Conservation (phyloP, 495 filamentous ascomycete species). For the Chaetomium cochliodes region DNA sequence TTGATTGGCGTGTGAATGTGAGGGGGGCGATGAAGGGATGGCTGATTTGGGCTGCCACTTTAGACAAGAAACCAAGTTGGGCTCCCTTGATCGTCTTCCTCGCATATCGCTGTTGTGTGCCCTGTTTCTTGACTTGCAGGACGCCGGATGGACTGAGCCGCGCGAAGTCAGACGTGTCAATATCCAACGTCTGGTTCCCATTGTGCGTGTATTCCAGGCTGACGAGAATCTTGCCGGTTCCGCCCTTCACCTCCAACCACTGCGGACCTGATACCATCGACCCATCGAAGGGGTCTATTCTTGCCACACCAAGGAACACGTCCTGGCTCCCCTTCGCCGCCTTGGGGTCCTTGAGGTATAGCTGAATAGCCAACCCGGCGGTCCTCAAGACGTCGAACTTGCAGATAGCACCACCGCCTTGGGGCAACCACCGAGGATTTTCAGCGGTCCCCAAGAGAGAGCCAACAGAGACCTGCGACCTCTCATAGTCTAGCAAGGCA, state of each 20-base stretch:
- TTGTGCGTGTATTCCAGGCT: neutral
- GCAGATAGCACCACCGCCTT: neutral
- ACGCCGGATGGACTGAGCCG: neutral
- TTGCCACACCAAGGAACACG: neutral
- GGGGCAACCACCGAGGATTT: neutral
- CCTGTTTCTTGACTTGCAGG: neutral
- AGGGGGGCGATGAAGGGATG: conserved; percentile 87
- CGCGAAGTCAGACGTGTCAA: neutral
- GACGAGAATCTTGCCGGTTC: neutral
- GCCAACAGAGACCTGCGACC: neutral
- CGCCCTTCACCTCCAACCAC: neutral
- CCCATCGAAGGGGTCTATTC: neutral
- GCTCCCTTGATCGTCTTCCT: neutral
- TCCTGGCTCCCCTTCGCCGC: neutral
- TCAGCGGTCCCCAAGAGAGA: neutral
- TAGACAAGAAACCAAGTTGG: neutral
- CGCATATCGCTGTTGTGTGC: neutral
- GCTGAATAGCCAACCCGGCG: neutral
- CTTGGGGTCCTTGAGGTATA: neutral
- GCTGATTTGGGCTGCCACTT: conserved; percentile 59
- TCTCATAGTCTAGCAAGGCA: neutral
- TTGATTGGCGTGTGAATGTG: conserved; percentile 86
- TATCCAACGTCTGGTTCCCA: neutral
- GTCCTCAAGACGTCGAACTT: neutral
- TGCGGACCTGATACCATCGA: neutral